phyloP scores from a whole-genome alignment of 352 stramenopile genomes.

The Globisporangium polare region DNA sequence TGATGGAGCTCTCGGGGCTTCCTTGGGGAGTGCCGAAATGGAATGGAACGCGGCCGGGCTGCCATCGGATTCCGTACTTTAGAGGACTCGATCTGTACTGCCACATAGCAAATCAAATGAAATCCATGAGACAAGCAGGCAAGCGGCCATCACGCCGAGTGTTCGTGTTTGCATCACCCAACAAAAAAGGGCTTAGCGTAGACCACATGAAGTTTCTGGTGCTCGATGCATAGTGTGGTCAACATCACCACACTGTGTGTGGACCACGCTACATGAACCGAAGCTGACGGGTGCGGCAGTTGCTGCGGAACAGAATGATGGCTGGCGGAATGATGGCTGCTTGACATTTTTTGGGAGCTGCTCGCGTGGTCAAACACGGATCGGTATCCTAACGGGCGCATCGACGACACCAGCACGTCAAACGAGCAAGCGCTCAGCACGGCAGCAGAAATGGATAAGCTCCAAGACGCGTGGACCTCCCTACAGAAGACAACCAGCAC shows the following conservation, averaged over 20 bases:
- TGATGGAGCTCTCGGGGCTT: conserved; percentile 1
- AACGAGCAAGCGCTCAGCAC: not conserved
- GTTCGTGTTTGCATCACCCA: too few species aligned
- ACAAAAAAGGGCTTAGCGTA: too few species aligned
- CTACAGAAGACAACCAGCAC: not conserved
- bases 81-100: not conserved
- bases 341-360: too few species aligned
- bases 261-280: too few species aligned
- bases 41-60: not conserved
- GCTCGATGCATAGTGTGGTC: too few species aligned
- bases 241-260: too few species aligned
- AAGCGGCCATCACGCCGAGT: not conserved
- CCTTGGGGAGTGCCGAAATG: conserved; percentile 1
- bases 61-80: conserved; percentile 1
- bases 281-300: too few species aligned
- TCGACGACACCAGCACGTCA: not conserved
- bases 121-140: conserved; percentile 7
- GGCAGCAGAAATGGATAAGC: conserved; percentile 15
- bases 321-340: too few species aligned
- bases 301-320: too few species aligned
- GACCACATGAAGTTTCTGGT: too few species aligned
- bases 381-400: conserved; percentile 6
- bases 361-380: not conserved
- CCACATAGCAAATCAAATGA: not conserved
- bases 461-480: conserved; percentile 15